These are phyloP conservation scores for Allantophomopsis lycopodina DNA, from an alignment of 2,329 filamentous ascomycete species.

Conservation along the genomic window DNA sequence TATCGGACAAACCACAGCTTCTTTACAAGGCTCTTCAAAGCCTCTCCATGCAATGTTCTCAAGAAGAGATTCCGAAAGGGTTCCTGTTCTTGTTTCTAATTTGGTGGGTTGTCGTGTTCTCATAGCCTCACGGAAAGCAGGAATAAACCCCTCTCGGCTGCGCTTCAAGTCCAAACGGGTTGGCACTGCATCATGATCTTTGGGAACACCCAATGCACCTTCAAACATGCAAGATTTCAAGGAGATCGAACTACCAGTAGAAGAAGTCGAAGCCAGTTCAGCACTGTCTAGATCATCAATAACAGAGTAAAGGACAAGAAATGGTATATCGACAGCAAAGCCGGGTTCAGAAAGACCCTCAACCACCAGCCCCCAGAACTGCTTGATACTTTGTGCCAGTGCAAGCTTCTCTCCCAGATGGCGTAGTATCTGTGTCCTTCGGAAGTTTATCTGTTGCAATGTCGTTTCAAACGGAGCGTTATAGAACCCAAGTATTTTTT, in stretches of 20 bases:
- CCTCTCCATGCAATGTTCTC: conserved; percentile 58
- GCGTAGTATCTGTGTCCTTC: conserved; percentile 63
- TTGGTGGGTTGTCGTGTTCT: conserved; percentile 51
- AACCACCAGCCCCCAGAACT: conserved; percentile 59
- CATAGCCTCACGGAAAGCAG: conserved; percentile 63
- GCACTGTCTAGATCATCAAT: conserved; percentile 45
- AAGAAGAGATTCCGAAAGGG: conserved; percentile 47
- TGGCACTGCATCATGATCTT: conserved; percentile 46
- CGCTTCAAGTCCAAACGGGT: conserved; percentile 51
- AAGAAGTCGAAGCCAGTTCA: conserved; percentile 58
- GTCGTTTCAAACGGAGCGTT: conserved; percentile 76
- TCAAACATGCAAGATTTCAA: conserved; percentile 56
- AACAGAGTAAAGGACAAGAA: conserved; percentile 59
- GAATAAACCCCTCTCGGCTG: conserved; percentile 59
- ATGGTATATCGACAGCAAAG: conserved; percentile 48
- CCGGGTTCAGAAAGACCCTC: conserved; percentile 59
- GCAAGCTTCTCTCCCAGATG: conserved; percentile 65
- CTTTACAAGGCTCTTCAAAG: conserved; percentile 54
- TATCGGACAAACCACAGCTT: conserved; percentile 65
- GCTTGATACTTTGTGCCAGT: conserved; percentile 52
- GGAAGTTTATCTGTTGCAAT: conserved; percentile 56
- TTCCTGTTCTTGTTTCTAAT: conserved; percentile 48
- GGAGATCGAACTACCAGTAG: conserved; percentile 48
- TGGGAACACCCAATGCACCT: conserved; percentile 54
- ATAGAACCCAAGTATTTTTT: conserved; percentile 61